Conservation (phyloP, 176 grass and related monocot species). For the Bonia amplexicaulis region DNA sequence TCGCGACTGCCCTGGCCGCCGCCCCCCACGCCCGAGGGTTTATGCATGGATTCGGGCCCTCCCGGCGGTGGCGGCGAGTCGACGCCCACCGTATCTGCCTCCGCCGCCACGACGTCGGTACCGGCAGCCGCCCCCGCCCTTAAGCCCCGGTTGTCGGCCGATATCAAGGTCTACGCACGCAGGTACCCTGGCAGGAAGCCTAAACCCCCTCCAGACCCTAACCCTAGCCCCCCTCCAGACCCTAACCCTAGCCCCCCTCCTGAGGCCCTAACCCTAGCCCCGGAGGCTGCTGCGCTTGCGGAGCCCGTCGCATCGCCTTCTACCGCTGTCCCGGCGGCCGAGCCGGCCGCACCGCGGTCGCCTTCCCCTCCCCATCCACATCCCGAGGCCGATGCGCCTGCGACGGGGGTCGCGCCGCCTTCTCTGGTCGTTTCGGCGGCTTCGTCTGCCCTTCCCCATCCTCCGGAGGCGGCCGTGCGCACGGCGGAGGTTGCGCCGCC, state of each 20-base stretch:
- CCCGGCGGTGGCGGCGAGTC: constrained; percentile 13
- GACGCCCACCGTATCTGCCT: too few relatives aligned
- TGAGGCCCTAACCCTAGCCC: constrained; percentile 24
- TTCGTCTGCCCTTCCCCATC: not conserved
- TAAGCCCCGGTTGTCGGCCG: constrained; percentile 33
- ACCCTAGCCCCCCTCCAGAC: constrained; percentile 4
- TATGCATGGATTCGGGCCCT: constrained; percentile 60
- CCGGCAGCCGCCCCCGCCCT: not conserved
- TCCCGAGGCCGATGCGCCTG: too few relatives aligned
- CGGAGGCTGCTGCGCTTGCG: not conserved
- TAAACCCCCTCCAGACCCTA: constrained; percentile 33
- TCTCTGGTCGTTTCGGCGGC: not conserved
- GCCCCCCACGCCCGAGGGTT: constrained; percentile 12
- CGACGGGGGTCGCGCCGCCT: too few relatives aligned
- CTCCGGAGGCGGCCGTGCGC: too few relatives aligned
- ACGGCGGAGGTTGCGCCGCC: too few relatives aligned
- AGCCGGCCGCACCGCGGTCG: not conserved
- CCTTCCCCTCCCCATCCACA: too few relatives aligned
- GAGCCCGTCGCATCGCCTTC: too few relatives aligned
- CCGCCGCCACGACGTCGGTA: not conserved
- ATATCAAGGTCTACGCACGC: constrained; percentile 77
- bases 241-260: constrained; percentile 14
- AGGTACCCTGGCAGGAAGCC: constrained; percentile 56
- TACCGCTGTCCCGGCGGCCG: not conserved
- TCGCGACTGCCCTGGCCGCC: too few relatives aligned